phyloP scores from a whole-genome alignment of 2,329 filamentous ascomycete species.

The Tolypocladium ophioglossoides region DNA sequence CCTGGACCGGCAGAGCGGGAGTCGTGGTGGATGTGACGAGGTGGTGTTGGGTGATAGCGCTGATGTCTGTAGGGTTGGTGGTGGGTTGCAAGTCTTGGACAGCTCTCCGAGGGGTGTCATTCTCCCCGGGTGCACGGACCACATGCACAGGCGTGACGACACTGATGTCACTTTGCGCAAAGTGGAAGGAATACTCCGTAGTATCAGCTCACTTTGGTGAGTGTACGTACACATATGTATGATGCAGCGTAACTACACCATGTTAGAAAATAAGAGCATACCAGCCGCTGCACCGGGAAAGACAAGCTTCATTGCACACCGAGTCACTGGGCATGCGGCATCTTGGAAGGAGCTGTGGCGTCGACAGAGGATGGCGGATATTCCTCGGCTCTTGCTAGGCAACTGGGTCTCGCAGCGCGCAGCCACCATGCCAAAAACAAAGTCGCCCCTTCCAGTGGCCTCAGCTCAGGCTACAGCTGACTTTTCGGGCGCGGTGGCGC shows the following conservation, averaged over 20 bases:
- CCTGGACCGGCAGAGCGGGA: background rate
- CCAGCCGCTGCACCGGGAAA: background rate
- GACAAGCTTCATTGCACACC: background rate
- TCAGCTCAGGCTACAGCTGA: background rate
- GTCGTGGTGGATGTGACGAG: background rate
- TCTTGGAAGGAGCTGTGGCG: background rate
- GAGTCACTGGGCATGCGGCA: background rate
- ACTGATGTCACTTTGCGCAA: background rate
- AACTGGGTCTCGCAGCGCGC: background rate
- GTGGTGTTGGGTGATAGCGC: background rate
- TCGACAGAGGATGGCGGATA: background rate
- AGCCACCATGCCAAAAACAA: background rate
- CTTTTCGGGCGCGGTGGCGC: conserved; percentile 3
- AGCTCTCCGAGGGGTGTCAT: background rate
- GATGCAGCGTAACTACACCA: background rate
- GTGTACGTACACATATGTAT: background rate
- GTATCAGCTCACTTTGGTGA: background rate
- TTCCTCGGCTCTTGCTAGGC: background rate
- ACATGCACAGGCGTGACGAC: background rate
- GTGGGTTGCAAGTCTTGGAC: background rate
- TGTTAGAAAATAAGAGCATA: background rate
- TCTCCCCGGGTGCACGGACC: conserved; percentile 8
- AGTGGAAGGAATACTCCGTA: background rate
- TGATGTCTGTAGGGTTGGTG: background rate
- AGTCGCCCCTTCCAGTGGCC: background rate